These are phyloP conservation scores for Chaetomiaceae sp. DNA, from an alignment of 2,329 filamentous ascomycete species.

Conservation along the genomic window DNA sequence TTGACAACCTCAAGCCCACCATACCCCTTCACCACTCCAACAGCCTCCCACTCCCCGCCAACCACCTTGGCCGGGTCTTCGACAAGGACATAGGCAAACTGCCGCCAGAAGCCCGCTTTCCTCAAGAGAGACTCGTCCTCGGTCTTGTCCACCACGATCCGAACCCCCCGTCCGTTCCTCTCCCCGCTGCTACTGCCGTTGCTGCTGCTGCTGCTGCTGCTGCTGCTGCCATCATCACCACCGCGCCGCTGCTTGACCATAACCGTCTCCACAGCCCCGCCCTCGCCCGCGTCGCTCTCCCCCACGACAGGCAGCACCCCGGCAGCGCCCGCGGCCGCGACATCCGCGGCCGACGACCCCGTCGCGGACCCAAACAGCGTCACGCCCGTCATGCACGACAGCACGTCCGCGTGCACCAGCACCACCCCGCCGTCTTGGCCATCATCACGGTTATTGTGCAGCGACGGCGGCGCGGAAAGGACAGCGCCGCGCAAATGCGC, in stretches of 20 bases:
- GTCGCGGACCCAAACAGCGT: slow-evolving; percentile 55
- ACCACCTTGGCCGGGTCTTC: slow-evolving; percentile 50
- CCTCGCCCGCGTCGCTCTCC: no score
- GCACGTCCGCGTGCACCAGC: slow-evolving; percentile 58
- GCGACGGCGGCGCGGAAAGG: no score
- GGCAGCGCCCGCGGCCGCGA: slow-evolving; percentile 17
- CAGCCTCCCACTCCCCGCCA: slow-evolving; percentile 51
- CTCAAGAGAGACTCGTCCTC: slow-evolving; percentile 46
- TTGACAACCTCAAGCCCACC: slow-evolving; percentile 54
- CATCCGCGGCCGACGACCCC: slow-evolving; percentile 11
- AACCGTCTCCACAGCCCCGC: not conserved
- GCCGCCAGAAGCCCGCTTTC: slow-evolving; percentile 55
- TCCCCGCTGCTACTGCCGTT: not conserved
- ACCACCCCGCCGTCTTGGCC: slow-evolving; percentile 31
- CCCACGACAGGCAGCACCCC: no score
- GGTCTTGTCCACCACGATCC: slow-evolving; percentile 55
- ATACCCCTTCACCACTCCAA: slow-evolving; percentile 55
- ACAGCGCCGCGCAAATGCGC: slow-evolving; percentile 44
- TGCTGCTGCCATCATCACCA: no score
- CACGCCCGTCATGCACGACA: slow-evolving; percentile 67
- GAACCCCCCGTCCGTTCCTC: no score
- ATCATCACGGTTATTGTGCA: not conserved
- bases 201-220: not conserved
- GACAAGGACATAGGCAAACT: slow-evolving; percentile 58
- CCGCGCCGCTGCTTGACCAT: not conserved